Percentiles rank a stretch among this genome's conserved stretches.
Conservation (phyloP, 768 basidiomycete species). For the Leccinum disarticulatum region DNA sequence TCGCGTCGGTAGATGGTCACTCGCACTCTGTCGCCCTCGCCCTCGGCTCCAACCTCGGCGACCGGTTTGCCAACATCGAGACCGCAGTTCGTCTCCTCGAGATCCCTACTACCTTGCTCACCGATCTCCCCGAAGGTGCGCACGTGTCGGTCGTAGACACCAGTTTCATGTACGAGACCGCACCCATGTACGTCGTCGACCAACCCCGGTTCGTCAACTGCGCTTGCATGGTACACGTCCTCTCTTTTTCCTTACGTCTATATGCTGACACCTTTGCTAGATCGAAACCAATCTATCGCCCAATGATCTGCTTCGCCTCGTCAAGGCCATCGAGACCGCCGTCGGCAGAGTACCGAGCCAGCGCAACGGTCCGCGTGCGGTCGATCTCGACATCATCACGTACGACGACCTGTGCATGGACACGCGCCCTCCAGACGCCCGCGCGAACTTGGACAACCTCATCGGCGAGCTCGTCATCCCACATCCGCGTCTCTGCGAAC, state of each 20-base stretch:
- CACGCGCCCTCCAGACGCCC: slow-evolving; percentile 44
- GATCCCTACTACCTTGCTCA: slow-evolving; percentile 36
- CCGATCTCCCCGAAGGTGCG: slow-evolving; percentile 21
- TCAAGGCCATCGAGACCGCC: slow-evolving; percentile 70
- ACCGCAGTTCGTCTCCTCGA: slow-evolving; percentile 73
- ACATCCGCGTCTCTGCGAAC: slow-evolving; percentile 75
- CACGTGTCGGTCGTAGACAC: slow-evolving; percentile 60
- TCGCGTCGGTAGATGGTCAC: too few species aligned
- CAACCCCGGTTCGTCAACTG: slow-evolving; percentile 90
- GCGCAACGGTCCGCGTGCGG: slow-evolving; percentile 82
- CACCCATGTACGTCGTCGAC: slow-evolving; percentile 94
- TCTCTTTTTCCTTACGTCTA: not conserved
- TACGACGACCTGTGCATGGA: slow-evolving; percentile 67
- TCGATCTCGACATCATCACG: slow-evolving; percentile 87
- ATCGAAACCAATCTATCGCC: slow-evolving; percentile 74
- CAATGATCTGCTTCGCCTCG: slow-evolving; percentile 49
- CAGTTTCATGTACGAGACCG: slow-evolving; percentile 89
- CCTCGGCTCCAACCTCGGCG: slow-evolving; percentile 89
- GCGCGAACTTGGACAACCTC: slow-evolving; percentile 52
- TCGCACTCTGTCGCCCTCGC: slow-evolving; percentile 61
- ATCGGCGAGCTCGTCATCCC: slow-evolving; percentile 78
- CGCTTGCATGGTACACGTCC: slow-evolving; percentile 67
- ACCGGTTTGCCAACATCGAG: slow-evolving; percentile 81
- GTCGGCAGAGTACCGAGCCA: slow-evolving; percentile 81
- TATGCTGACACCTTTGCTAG: slow-evolving; percentile 30